Base-by-base conservation (phyloP, 257 asterid genomes). In the Paraleonurus japonicus region DNA sequence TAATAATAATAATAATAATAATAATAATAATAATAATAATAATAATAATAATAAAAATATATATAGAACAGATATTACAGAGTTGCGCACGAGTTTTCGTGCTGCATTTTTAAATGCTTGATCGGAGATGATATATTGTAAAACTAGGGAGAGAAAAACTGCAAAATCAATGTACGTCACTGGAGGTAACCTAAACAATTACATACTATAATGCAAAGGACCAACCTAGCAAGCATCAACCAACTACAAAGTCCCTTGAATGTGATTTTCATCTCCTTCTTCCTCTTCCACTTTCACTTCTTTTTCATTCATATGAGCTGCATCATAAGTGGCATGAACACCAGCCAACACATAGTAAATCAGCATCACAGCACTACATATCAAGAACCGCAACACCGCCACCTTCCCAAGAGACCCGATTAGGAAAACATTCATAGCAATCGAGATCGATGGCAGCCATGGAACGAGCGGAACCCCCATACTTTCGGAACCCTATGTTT, bases 401-500 rank as follows among this genome's bases (percentile, higher is more conserved):
- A 13, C 82, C 2, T 59, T 55, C 11, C 96, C 99, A 28, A 94
- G 95, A 43, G 98, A 94, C 17, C 99, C 99, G 33, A 94, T 81
- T 2, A 94, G 84, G 69, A 94, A 94, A 12, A 92, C 15, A 50
- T 94, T 94, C 85, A 86, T 88, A 16, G 72, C 79, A 2, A 94
- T 83, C 8, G 99, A 94, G 64, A 94, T 16, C 4, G 89, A 85
- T 3, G 99, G 99, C 82, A 94, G 65, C 96, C 89, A 89, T 1
- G 99, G 99, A 50, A 94, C 96, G 11, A 94, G 89, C 0, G 98
- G 99, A 8, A 94, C 99, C 2, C 98, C 99, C 99, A 94, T 0
- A 92, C 96, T 41, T 86, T 84, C 0, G 98, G 93, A 64, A 53
- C 37, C 82, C 93, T 81, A 35, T 83, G 88, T 78, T 87, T 1